Conservation (phyloP, 345 rosid genomes). For the Odontarrhena argentea region DNA sequence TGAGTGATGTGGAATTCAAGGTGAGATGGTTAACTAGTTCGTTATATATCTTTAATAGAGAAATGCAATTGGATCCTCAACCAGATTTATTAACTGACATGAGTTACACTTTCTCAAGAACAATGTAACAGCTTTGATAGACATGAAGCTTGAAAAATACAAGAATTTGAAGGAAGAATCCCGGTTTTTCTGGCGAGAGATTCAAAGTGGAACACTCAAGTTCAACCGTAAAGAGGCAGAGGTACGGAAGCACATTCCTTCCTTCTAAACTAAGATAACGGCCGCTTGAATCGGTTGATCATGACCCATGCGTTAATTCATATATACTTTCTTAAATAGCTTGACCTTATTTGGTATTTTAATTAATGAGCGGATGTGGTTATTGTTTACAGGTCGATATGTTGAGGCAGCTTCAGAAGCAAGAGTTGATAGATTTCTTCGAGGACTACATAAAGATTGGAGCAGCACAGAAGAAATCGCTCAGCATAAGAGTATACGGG, state of each 20-base stretch:
- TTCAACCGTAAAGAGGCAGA: slow-evolving; percentile 80
- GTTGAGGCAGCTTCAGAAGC: slow-evolving; percentile 58
- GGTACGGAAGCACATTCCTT: slow-evolving; percentile 46
- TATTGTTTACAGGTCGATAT: slow-evolving; percentile 61
- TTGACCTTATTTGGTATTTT: neutral
- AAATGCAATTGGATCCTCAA: slow-evolving; percentile 22
- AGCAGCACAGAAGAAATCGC: slow-evolving; percentile 58
- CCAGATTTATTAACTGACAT: slow-evolving; percentile 16
- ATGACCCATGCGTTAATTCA: neutral
- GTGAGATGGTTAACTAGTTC: slow-evolving; percentile 43
- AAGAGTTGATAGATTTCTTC: slow-evolving; percentile 78
- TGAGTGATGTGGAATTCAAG: slow-evolving; percentile 81
- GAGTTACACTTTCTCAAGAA: slow-evolving; percentile 49
- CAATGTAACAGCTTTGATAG: slow-evolving; percentile 78
- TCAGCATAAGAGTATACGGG: slow-evolving; percentile 69
- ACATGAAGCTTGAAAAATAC: slow-evolving; percentile 92
- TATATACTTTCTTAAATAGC: slow-evolving; percentile 1
- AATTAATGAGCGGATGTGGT: slow-evolving; percentile 2
- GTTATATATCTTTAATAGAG: slow-evolving; percentile 13
- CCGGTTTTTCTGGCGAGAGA: slow-evolving; percentile 72
- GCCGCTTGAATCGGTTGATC: slow-evolving; percentile 4
- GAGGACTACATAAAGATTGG: slow-evolving; percentile 68
- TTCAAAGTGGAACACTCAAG: slow-evolving; percentile 64
- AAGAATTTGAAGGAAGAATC: slow-evolving; percentile 86
- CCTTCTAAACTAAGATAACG: slow-evolving; percentile 2